Evolutionary conservation across 2,329 filamentous ascomycete species (phyloP).

Genomic region (Akanthomyces lecanii): DNA sequence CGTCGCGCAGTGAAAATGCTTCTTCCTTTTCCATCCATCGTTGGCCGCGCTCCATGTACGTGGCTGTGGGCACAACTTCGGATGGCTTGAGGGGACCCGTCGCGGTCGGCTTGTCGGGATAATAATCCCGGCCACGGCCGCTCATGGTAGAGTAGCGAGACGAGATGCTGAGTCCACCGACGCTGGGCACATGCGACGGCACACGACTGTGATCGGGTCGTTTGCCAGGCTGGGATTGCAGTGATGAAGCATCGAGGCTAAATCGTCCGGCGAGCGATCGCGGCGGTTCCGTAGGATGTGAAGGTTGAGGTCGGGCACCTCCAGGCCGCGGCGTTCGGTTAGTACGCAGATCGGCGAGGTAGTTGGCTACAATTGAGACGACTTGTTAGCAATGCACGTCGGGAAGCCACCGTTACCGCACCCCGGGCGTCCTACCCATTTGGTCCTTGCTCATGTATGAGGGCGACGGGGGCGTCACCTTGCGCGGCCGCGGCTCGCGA

Average conservation of each 20-base stretch:
- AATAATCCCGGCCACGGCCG: constrained; percentile 48
- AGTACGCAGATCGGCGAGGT: constrained; percentile 66
- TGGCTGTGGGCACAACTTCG: constrained; percentile 59
- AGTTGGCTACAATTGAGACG: constrained; percentile 50
- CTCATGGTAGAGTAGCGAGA: constrained; percentile 48
- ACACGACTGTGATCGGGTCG: constrained; percentile 24
- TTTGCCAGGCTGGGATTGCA: constrained; percentile 22
- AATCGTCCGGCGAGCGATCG: constrained; percentile 28
- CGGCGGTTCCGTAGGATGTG: constrained; percentile 30
- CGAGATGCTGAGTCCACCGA: constrained; percentile 41
- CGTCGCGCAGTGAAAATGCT: constrained; percentile 62
- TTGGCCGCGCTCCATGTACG: constrained; percentile 69
- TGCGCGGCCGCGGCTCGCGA: constrained; percentile 39
- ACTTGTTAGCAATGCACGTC: constrained; percentile 20
- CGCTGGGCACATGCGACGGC: constrained; percentile 35
- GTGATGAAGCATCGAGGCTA: constrained; percentile 30
- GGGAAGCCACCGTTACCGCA: constrained; percentile 8
- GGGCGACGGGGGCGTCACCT: constrained; percentile 57
- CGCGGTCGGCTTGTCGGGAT: constrained; percentile 38
- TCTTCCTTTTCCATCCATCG: constrained; percentile 81
- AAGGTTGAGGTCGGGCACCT: constrained; percentile 62
- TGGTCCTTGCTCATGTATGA: constrained; percentile 64
- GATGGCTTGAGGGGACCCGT: constrained; percentile 48
- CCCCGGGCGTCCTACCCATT: constrained; percentile 47
- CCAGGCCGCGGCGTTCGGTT: constrained; percentile 64